These are phyloP conservation scores for Crithidia mellificae DNA, from an alignment of 208 protist genomes.

Conservation along the genomic window DNA sequence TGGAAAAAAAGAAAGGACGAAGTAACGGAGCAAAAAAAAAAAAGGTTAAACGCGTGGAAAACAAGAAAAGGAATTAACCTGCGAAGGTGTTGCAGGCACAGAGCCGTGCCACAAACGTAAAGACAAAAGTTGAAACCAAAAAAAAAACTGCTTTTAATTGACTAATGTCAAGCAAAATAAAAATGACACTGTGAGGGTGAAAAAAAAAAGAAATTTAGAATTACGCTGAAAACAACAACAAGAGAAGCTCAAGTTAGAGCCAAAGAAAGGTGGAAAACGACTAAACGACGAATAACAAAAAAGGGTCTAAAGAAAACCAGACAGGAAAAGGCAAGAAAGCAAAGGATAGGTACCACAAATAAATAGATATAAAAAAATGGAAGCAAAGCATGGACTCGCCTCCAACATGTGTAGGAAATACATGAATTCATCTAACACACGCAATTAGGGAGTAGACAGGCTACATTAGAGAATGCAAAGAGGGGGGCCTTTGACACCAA, in stretches of 20 bases:
- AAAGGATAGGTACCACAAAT: neutral
- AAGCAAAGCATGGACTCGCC: neutral
- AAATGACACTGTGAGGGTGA: neutral
- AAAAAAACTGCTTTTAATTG: neutral
- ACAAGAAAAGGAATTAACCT: neutral
- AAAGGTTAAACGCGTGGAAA: neutral
- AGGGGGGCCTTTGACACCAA: no score
- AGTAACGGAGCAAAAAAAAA: neutral
- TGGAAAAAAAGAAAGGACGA: neutral
- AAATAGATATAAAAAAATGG: neutral
- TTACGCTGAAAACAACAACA: neutral
- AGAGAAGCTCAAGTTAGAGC: neutral
- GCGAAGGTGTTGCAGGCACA: neutral
- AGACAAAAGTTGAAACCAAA: neutral
- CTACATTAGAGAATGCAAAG: slow-evolving; percentile 13
- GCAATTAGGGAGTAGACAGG: slow-evolving; percentile 6
- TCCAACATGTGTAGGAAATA: neutral
- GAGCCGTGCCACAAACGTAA: neutral
- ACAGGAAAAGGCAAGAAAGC: neutral
- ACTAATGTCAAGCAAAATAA: neutral
- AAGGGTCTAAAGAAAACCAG: neutral
- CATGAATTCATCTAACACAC: neutral
- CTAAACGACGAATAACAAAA: neutral
- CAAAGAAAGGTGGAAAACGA: neutral
- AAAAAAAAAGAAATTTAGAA: neutral